Evolutionary conservation across 1,139 yeast genomes (phyloP), one percentile per base, ranked within the genome.

Genomic region (Spathaspora sp.): DNA sequence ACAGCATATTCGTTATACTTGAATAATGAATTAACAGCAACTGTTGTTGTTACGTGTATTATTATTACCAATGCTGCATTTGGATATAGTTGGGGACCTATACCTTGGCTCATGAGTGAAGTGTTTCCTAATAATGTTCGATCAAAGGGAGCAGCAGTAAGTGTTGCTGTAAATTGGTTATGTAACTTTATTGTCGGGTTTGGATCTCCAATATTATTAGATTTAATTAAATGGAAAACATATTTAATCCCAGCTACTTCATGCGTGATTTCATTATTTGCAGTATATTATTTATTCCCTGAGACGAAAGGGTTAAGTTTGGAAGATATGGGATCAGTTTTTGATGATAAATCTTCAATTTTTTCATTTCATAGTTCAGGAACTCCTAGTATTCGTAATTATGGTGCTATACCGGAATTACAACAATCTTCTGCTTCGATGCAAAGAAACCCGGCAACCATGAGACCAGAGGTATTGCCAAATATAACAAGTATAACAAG

Each of bases 151-250:
- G 96, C 97, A 0, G 89, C 96, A 1, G 70, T 89, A 53, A 85
- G 96, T 0, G 90, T 97, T 0, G 96, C 96, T 1, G 83, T 96
- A 8, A 90, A 90, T 64, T 91, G 97, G 97, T 79, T 89, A n/a
- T 90, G 89, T 69, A 90, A 90, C 67, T 90, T 89, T 70, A 68
- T 90, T 42, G 97, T 90, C 18, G 97, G 97, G 9, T 93, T 89
- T 65, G 77, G 86, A 80, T 88, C 96, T 0, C 97, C 97, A 1
- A 79, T 90, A 31, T 74, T 90, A 48, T 86, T 90, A 56, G 96
- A 87, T 56, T 47, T 67, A 8, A 87, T 90, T 56, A 76, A 79
- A 38, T 90, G 96, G 96, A 76, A 82, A 50, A 77, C 95, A 39
- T 90, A 90, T 63, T 69, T 90, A 54, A 79, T 90, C 47, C 97